Evolutionary conservation across 208 protist species (phyloP), one percentile per base, ranked within the genome.

Genomic region (Leishmania gerbilli): DNA sequence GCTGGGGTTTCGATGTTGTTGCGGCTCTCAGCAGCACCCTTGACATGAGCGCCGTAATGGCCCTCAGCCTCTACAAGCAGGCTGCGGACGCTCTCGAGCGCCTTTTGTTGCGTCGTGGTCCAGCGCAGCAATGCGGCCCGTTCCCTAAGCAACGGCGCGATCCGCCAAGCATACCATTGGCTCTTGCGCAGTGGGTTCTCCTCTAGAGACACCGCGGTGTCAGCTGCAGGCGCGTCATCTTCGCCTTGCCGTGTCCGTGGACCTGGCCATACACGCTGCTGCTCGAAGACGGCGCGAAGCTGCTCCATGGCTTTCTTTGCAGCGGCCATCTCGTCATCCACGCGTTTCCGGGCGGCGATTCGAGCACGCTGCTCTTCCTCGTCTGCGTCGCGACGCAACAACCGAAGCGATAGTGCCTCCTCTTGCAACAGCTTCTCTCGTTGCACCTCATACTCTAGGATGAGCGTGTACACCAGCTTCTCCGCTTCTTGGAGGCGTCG

Each of bases 401-500:
- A 37, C 6, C 77, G 62, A 58, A 74, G 71, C 3, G 62, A 8
- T 40, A 81, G 45, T 37, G 82, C 65, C 76, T 85, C 82, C 2
- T 85, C 82, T 58, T 79, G 62, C 11, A 79, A 0, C 31, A 85
- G 51, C 55, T 82, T 77, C 55, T 85, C 82, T 27, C 82, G 69
- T 7, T 85, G 82, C 72, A 85, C 82, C 72, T 85, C 82, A 74
- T 74, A 81, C 67, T 84, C 79, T 58, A 84, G 69, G 53, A 79
- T 56, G 24, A 89, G 56, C 1, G 85, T 87, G 80, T 85, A 83
- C 24, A 74, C 69, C 5, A 88, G 56, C 71, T 88, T 79, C 40
- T 79, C 80, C 49, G 82, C 74, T 55, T 84, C 80, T 69, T 92
- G 86, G 45, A 92, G 49, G 3, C 69, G 58, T 1, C 88, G 88